Percentiles rank a stretch among this genome's conserved stretches.
Conservation (phyloP, 306 rosid species). For the Geum urbanum region DNA sequence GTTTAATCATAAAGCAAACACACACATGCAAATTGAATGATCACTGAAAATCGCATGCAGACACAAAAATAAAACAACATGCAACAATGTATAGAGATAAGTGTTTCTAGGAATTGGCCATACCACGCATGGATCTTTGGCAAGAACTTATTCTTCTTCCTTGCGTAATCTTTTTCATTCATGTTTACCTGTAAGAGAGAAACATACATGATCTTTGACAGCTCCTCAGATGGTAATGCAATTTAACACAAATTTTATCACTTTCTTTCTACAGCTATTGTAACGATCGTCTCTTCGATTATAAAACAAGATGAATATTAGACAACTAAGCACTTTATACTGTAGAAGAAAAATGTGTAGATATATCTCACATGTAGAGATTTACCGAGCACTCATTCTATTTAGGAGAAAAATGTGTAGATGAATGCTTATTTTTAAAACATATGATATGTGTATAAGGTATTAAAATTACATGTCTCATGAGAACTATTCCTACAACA, state of each 20-base stretch:
- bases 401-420: not conserved
- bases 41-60: not conserved
- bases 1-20: not conserved
- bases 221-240: too few species aligned
- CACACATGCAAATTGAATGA: not conserved
- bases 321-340: not conserved
- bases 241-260: not conserved
- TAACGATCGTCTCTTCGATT: not conserved
- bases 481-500: not conserved
- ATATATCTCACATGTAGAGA: not conserved
- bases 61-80: not conserved
- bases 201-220: not conserved
- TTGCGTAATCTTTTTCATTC: slow-evolving; percentile 96
- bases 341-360: not conserved
- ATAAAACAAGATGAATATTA: not conserved
- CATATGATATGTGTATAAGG: not conserved
- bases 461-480: not conserved
- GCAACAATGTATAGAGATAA: not conserved
- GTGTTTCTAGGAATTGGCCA: slow-evolving; percentile 2
- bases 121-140: slow-evolving; percentile 99
- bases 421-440: not conserved
- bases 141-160: slow-evolving; percentile 94
- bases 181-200: slow-evolving; percentile 73
- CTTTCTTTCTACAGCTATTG: not conserved
- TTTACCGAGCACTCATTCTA: not conserved